Evolutionary conservation across 2,329 filamentous ascomycete species (phyloP).

Genomic region (Fusarium cicatricum): DNA sequence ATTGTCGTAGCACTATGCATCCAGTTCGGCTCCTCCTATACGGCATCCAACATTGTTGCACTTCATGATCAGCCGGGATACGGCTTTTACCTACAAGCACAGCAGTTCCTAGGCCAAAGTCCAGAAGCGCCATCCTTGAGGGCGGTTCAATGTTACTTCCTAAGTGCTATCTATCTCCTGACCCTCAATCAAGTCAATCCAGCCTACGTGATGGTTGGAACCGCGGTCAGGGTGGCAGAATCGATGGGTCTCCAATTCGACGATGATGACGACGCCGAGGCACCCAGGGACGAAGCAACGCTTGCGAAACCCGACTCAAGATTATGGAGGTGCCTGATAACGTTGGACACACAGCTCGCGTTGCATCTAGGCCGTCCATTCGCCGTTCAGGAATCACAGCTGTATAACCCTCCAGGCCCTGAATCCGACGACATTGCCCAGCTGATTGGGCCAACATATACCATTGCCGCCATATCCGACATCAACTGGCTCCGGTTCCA

Average conservation of each 20-base stretch:
- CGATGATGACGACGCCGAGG: not conserved
- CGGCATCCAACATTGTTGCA: slow-evolving; percentile 23
- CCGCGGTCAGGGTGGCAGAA: slow-evolving; percentile 26
- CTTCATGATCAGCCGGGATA: slow-evolving; percentile 54
- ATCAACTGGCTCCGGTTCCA: slow-evolving; percentile 39
- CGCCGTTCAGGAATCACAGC: not conserved
- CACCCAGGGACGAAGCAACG: not conserved
- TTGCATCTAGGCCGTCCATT: slow-evolving; percentile 33
- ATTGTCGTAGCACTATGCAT: slow-evolving; percentile 61
- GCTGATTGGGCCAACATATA: slow-evolving; percentile 27
- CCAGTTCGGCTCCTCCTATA: slow-evolving; percentile 51
- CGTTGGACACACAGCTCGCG: slow-evolving; percentile 31
- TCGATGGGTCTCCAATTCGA: slow-evolving; percentile 31
- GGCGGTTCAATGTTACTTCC: slow-evolving; percentile 57
- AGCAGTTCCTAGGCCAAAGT: slow-evolving; percentile 50
- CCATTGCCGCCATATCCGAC: not conserved
- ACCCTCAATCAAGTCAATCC: slow-evolving; percentile 24
- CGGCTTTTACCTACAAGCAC: slow-evolving; percentile 53
- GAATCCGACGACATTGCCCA: slow-evolving; percentile 23
- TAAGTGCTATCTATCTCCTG: slow-evolving; percentile 54
- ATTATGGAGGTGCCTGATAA: slow-evolving; percentile 34
- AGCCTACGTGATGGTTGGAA: slow-evolving; percentile 28
- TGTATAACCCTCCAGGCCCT: not conserved
- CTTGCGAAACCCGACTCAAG: not conserved
- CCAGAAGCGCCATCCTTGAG: slow-evolving; percentile 55